A percentile compares a stretch with the other conserved stretches of the same genome.
Evolutionary conservation across 345 rosid genomes (phyloP).

Genomic region (thale cress (Arabidopsis thaliana)): DNA sequence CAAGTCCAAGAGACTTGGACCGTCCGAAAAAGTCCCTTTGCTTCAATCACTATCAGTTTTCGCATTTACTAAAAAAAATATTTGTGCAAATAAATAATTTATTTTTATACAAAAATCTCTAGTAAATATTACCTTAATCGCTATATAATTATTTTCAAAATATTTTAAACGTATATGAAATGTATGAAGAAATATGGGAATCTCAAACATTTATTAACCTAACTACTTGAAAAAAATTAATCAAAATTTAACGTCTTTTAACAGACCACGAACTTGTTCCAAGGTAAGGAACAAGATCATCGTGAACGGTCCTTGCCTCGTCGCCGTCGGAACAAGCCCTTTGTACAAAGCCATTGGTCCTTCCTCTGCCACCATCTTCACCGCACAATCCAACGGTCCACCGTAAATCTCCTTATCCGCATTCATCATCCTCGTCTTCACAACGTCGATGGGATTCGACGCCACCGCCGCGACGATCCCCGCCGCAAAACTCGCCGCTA

Average conservation of each 20-base stretch:
- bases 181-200: not conserved
- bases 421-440: constrained; percentile 92
- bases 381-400: constrained; percentile 76
- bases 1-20: constrained; percentile 21
- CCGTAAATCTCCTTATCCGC: constrained; percentile 59
- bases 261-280: constrained; percentile 75
- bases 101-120: not conserved
- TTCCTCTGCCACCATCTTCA: constrained; percentile 75
- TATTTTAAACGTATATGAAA: not conserved
- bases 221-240: not conserved
- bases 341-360: constrained; percentile 82
- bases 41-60: constrained; percentile 22
- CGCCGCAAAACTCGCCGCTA: constrained; percentile 74
- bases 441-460: constrained; percentile 87
- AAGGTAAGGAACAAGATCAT: constrained; percentile 83
- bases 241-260: constrained; percentile 47
- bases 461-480: constrained; percentile 86
- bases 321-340: constrained; percentile 83
- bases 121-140: not conserved
- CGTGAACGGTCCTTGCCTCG: constrained; percentile 91
- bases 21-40: not conserved
- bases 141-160: not conserved
- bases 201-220: constrained; percentile 6
- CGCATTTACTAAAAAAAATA: not conserved
- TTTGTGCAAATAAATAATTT: not conserved